These are phyloP conservation scores for Russula olivacea DNA, from an alignment of 768 basidiomycete genomes.

Conservation along the genomic window DNA sequence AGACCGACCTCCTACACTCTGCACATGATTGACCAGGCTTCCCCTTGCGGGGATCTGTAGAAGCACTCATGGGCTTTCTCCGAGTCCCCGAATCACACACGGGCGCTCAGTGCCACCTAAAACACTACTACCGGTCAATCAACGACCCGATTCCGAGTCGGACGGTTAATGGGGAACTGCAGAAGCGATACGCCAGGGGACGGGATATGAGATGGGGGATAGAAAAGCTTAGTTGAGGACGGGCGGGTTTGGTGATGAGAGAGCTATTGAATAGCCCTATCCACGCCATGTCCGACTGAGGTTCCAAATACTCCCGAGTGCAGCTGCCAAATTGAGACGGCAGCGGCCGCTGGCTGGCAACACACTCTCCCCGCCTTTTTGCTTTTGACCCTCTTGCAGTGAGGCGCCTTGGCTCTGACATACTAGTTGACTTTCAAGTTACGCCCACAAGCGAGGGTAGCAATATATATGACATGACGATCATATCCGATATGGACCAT, in stretches of 20 bases:
- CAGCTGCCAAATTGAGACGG: not conserved
- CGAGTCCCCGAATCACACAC: not conserved
- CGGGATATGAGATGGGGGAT: not conserved
- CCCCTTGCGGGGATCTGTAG: slow-evolving; percentile 19
- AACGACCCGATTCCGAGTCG: not conserved
- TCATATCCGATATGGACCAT: too few relatives aligned
- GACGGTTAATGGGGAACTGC: not conserved
- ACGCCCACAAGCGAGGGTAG: too few relatives aligned
- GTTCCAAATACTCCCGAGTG: slow-evolving; percentile 1
- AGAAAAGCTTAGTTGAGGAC: not conserved
- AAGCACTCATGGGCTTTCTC: slow-evolving; percentile 14
- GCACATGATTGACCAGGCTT: slow-evolving; percentile 46
- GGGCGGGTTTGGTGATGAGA: not conserved
- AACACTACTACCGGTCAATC: not conserved
- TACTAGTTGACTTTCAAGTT: too few relatives aligned
- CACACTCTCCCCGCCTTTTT: too few relatives aligned
- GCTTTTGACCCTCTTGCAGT: too few relatives aligned
- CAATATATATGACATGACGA: too few relatives aligned
- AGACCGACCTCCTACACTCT: slow-evolving; percentile 44
- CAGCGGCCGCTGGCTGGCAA: too few relatives aligned
- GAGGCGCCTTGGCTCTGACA: too few relatives aligned
- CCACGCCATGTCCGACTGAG: slow-evolving; percentile 15
- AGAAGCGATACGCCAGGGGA: not conserved
- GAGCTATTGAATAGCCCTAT: not conserved
- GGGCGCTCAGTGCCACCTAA: too few relatives aligned